Evolutionary conservation across 2,329 filamentous ascomycete species (phyloP).

Genomic region (Ceratocystis lukuohia): DNA sequence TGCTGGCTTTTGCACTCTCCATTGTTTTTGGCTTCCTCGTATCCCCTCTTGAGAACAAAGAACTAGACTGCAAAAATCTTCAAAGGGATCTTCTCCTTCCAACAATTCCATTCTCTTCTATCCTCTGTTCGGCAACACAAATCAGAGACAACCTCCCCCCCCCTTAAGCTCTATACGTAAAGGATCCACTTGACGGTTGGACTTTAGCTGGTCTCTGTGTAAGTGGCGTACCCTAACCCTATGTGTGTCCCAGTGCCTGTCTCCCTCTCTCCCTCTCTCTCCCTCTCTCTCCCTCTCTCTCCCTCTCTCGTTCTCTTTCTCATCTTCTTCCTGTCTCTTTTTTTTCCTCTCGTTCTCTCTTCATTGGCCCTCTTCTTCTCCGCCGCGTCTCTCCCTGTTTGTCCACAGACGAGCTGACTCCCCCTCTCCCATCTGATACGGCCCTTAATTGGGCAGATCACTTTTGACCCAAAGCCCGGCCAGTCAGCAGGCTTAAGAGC

Average conservation of each 20-base stretch:
- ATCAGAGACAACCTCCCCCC: background rate
- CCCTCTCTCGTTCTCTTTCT: no score
- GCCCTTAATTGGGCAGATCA: background rate
- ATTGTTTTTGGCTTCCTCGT: background rate
- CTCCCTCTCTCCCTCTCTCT: background rate
- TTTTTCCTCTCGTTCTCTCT: background rate
- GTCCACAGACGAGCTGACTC: no score
- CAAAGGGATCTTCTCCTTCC: background rate
- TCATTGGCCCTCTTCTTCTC: no score
- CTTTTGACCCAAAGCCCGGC: background rate
- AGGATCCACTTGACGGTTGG: background rate
- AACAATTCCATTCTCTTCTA: conserved; percentile 1
- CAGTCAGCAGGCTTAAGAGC: conserved; percentile 1
- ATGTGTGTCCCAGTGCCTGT: background rate
- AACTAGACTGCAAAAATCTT: background rate
- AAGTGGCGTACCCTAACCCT: background rate
- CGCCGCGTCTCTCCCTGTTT: background rate
- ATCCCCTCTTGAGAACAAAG: background rate
- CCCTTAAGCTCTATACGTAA: background rate
- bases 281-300: background rate
- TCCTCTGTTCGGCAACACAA: background rate
- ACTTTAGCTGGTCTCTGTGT: background rate
- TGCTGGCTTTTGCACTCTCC: background rate
- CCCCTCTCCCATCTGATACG: background rate
- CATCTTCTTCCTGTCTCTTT: background rate